Conservation (phyloP, 2,329 filamentous ascomycete species). For the Aspergillus quadrilineatus region DNA sequence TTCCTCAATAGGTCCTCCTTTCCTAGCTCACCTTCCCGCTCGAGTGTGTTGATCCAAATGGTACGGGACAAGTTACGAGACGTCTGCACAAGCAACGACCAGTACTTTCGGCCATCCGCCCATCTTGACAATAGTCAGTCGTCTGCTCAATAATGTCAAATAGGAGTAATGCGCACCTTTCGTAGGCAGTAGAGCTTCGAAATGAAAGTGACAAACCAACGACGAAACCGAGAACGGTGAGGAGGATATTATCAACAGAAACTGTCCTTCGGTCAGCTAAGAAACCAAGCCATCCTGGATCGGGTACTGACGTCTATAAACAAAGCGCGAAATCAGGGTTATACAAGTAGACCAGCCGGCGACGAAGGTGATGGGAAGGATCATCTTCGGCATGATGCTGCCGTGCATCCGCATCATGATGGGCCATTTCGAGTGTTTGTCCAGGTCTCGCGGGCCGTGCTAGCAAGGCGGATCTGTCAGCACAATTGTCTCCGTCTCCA, state of each 20-base stretch:
- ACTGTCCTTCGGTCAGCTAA: slow-evolving; percentile 1
- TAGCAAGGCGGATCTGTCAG: slow-evolving; percentile 9
- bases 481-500: not conserved
- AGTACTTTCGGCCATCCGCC: slow-evolving; percentile 63
- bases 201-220: slow-evolving; percentile 77
- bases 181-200: slow-evolving; percentile 73
- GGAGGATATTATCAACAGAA: slow-evolving; percentile 62
- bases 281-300: slow-evolving; percentile 2
- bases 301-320: slow-evolving; percentile 39
- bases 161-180: slow-evolving; percentile 48
- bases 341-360: slow-evolving; percentile 66
- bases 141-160: not conserved
- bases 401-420: slow-evolving; percentile 74
- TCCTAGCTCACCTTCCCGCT: slow-evolving; percentile 56
- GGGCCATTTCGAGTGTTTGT: slow-evolving; percentile 74
- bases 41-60: slow-evolving; percentile 76
- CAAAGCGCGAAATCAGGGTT: slow-evolving; percentile 54
- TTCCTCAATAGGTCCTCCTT: slow-evolving; percentile 71
- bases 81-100: slow-evolving; percentile 57
- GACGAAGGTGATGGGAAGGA: slow-evolving; percentile 65
- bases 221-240: slow-evolving; percentile 78
- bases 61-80: slow-evolving; percentile 63
- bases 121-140: slow-evolving; percentile 38
- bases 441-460: slow-evolving; percentile 62
- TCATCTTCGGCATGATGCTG: slow-evolving; percentile 71